Conservation (phyloP, 2,329 filamentous ascomycete genomes). For the Botrytis cinerea region DNA sequence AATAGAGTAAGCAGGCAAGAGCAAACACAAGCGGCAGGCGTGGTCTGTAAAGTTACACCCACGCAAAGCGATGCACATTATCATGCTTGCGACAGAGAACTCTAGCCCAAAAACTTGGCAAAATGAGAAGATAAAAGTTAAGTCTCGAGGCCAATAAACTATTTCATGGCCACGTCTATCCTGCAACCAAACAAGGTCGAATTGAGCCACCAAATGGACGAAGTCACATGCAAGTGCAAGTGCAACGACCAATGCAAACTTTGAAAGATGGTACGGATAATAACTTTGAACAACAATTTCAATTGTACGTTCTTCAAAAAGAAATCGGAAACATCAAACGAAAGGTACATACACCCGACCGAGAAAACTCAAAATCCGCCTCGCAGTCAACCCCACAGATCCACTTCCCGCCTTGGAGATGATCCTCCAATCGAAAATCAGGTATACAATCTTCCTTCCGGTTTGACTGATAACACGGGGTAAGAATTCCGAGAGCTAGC, state of each 20-base stretch:
- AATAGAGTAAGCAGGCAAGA: neutral
- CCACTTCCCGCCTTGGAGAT: neutral
- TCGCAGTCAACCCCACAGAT: conserved; percentile 20
- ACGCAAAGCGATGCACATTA: neutral
- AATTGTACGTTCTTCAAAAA: neutral
- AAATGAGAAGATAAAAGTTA: neutral
- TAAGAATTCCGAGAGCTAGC: neutral
- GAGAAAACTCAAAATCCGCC: neutral
- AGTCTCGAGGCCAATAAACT: neutral
- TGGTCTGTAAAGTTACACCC: neutral
- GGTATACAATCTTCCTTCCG: neutral
- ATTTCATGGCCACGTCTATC: neutral
- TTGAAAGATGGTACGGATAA: neutral
- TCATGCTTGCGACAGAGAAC: neutral
- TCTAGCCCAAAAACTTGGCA: neutral
- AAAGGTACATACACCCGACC: neutral
- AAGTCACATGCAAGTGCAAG: neutral
- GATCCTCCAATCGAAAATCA: neutral
- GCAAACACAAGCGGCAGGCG: neutral
- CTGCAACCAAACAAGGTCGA: no score
- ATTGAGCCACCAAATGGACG: neutral
- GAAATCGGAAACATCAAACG: neutral
- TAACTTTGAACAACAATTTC: neutral
- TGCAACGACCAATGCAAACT: neutral
- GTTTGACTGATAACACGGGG: neutral